Base-by-base conservation (phyloP, 164 flowering plant species). In the Nymphaea colorata region DNA sequence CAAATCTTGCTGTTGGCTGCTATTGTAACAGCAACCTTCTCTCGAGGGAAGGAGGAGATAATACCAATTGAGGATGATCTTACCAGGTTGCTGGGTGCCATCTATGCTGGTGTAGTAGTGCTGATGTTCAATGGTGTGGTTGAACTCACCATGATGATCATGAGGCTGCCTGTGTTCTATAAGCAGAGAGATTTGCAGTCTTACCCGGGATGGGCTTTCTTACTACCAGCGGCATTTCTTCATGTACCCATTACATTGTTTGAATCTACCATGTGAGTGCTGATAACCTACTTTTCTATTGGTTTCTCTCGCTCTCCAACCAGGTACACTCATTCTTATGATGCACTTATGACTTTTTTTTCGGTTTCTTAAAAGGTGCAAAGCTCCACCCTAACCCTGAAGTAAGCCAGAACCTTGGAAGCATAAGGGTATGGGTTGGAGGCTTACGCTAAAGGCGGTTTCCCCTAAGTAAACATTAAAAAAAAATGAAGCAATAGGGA, bases 1-100 rank as follows among this genome's bases (percentile, higher is more conserved):
- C 96, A 89, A 73, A 79, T 89, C 62, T 83, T 87, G 63, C 80
- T 89, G 67, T 81, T 85, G 88, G 81, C 96, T 0, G 25, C 83
- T 12, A 79, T 87, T 42, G 77, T 85, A 44, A 42, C 85, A 71
- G 81, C 89, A 4, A 81, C 76, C 43, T 64, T 77, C 67, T 41
- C 76, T 0, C 65, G 85, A 62, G 79, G 53, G 53, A 45, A 45
- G 53, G 53, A 45, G 53, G 7, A 10, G 53, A 45, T 25, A 25
- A 25, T 45, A 10, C 53, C 53, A 45, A 5, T 45, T 5, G 53
- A 45, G 53, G 53, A 45, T 5, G 63, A 16, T 16, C 17, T 61
- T 61, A 41, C 41, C 6, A 74, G 69, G 61, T 82, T 66, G 16
- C 63, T 74, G 66, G 81, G 86, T 41, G 78, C 73, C 16, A 69